Evolutionary conservation across 352 stramenopile species (phyloP).

Genomic region (Salisapilia sapeloensis): DNA sequence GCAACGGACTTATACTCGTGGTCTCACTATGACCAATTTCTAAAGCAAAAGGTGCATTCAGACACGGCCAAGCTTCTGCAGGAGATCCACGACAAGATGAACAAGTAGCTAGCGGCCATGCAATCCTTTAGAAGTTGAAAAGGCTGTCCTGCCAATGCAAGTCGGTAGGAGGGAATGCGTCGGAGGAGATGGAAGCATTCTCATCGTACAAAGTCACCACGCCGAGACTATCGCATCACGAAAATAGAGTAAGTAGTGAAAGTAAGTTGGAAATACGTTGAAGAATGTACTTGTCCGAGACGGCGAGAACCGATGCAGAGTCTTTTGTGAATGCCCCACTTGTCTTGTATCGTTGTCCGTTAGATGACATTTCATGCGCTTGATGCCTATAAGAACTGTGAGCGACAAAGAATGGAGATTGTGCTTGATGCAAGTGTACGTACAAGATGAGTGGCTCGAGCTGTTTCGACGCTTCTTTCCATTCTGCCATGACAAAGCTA

Average conservation of each 20-base stretch:
- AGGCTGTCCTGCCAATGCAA: conserved; percentile 4
- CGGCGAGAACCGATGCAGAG: conserved; percentile 22
- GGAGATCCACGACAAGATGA: conserved; percentile 21
- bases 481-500: conserved; percentile 20
- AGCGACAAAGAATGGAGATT: too few species aligned
- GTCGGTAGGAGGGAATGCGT: conserved; percentile 2
- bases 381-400: too few species aligned
- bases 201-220: conserved; percentile 36
- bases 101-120: conserved; percentile 4
- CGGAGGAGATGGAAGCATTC: background rate
- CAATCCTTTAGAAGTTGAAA: conserved; percentile 7
- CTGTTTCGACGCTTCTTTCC: conserved; percentile 7
- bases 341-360: conserved; percentile 32
- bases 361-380: too few species aligned
- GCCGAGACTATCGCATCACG: conserved; percentile 11
- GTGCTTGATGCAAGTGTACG: background rate
- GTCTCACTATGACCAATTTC: conserved; percentile 63
- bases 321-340: conserved; percentile 54
- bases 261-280: background rate
- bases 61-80: conserved; percentile 34
- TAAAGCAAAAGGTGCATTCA: conserved; percentile 17
- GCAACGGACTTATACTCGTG: conserved; percentile 63
- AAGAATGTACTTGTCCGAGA: conserved; percentile 55
- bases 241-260: background rate
- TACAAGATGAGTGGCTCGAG: conserved; percentile 19